These are phyloP conservation scores for Alloteropsis semialata DNA, from an alignment of 176 grass and related monocot genomes.

Conservation along the genomic window DNA sequence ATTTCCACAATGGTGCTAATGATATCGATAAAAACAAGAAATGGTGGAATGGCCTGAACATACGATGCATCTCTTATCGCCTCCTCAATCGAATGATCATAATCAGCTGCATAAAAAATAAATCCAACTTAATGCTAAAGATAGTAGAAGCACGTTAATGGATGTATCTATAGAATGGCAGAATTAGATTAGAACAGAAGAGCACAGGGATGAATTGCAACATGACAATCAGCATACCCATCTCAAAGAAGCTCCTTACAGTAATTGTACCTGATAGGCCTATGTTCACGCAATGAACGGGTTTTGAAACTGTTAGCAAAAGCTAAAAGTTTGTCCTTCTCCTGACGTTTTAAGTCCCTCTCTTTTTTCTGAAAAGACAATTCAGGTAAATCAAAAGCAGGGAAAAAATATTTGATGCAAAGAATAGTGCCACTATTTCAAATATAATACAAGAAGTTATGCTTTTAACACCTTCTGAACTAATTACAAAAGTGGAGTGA, in stretches of 20 bases:
- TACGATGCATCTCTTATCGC: too few species aligned
- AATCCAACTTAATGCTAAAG: too few species aligned
- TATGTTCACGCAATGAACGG: too few species aligned
- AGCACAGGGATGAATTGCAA: constrained; percentile 4
- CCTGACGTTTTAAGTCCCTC: constrained; percentile 61
- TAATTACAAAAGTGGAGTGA: neutral
- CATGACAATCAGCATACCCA: constrained; percentile 15
- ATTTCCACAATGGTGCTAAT: too few species aligned
- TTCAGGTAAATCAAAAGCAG: constrained; percentile 3
- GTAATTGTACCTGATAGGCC: too few species aligned
- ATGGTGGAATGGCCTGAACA: too few species aligned
- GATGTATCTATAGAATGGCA: constrained; percentile 1
- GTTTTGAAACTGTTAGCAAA: too few species aligned
- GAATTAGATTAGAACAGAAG: neutral
- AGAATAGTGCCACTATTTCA: constrained; percentile 18
- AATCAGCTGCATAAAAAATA: too few species aligned
- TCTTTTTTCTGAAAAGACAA: constrained; percentile 65
- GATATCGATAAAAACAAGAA: too few species aligned
- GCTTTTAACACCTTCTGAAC: too few species aligned
- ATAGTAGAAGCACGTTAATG: neutral
- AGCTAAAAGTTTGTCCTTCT: too few species aligned
- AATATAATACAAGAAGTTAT: constrained; percentile 8
- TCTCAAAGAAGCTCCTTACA: constrained; percentile 55
- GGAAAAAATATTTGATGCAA: constrained; percentile 13
- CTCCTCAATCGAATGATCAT: too few species aligned